Conservation (phyloP, 768 basidiomycete genomes). For the Tylopilus sp. region DNA sequence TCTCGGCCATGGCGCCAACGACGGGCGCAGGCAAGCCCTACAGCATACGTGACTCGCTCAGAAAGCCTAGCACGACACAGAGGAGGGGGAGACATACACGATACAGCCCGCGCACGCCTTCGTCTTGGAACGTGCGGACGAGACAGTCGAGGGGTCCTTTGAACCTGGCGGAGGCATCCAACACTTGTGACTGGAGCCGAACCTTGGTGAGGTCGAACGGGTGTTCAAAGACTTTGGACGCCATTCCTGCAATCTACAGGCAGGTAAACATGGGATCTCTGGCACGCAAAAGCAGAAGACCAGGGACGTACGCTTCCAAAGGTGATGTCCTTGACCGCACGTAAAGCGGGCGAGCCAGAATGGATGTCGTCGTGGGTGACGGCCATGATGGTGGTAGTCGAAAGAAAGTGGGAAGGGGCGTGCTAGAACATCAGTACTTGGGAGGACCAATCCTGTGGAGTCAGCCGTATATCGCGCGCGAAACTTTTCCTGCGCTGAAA, state of each 20-base stretch:
- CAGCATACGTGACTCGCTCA: neutral
- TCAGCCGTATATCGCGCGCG: conserved; percentile 10
- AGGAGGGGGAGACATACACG: conserved; percentile 50
- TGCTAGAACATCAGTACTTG: conserved; percentile 25
- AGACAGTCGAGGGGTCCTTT: conserved; percentile 88
- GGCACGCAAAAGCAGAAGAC: neutral
- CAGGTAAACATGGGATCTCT: too few species aligned
- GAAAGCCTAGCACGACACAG: too few species aligned
- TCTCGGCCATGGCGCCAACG: conserved; percentile 90
- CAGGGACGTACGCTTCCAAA: conserved; percentile 52
- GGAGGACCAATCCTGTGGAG: conserved; percentile 23
- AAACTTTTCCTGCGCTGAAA: conserved; percentile 17
- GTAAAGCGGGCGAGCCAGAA: conserved; percentile 13
- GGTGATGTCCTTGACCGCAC: conserved; percentile 45
- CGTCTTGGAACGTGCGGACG: conserved; percentile 70
- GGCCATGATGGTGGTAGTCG: conserved; percentile 17
- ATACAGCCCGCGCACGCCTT: conserved; percentile 84
- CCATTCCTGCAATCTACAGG: conserved; percentile 76
- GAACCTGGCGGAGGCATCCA: conserved; percentile 67
- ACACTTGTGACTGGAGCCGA: conserved; percentile 85
- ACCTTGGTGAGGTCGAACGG: conserved; percentile 97
- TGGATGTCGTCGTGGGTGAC: conserved; percentile 10
- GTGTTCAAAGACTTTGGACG: conserved; percentile 84
- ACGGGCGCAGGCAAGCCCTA: conserved; percentile 91
- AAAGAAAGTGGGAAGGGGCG: neutral